These are phyloP conservation scores for Trifolium dubium DNA, from an alignment of 306 rosid species.

Conservation along the genomic window DNA sequence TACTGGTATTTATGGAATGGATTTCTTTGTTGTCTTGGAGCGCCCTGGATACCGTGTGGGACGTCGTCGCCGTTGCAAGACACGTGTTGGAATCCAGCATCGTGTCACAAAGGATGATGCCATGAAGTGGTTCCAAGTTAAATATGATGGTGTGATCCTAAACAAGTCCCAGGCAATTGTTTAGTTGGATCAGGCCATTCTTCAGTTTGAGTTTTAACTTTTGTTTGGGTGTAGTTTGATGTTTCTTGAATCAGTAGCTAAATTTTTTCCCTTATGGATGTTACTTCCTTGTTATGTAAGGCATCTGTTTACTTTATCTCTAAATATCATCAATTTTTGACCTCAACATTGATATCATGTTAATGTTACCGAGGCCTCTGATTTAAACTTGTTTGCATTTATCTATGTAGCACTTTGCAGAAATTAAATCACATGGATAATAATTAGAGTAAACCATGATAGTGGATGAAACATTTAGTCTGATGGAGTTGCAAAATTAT, in stretches of 20 bases:
- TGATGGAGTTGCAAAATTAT: too few species aligned
- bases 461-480: too few species aligned
- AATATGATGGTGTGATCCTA: constrained; percentile 90
- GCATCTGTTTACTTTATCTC: background rate
- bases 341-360: background rate
- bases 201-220: constrained; percentile 12
- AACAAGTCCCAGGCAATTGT: constrained; percentile 68
- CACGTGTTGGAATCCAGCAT: constrained; percentile 84
- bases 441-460: too few species aligned
- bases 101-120: constrained; percentile 88
- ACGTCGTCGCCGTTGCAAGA: constrained; percentile 75
- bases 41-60: constrained; percentile 90
- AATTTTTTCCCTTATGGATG: background rate
- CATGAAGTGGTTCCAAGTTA: constrained; percentile 97
- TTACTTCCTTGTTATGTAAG: constrained; percentile 4
- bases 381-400: background rate
- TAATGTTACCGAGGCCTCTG: background rate
- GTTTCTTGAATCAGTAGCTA: constrained; percentile 31
- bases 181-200: constrained; percentile 23
- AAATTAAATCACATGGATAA: background rate
- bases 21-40: constrained; percentile 80
- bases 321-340: constrained; percentile 8
- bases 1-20: constrained; percentile 89
- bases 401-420: background rate
- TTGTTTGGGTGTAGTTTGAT: constrained; percentile 33